Evolutionary conservation across 495 filamentous ascomycete species (phyloP).

Genomic region (Neurospora hispaniola): DNA sequence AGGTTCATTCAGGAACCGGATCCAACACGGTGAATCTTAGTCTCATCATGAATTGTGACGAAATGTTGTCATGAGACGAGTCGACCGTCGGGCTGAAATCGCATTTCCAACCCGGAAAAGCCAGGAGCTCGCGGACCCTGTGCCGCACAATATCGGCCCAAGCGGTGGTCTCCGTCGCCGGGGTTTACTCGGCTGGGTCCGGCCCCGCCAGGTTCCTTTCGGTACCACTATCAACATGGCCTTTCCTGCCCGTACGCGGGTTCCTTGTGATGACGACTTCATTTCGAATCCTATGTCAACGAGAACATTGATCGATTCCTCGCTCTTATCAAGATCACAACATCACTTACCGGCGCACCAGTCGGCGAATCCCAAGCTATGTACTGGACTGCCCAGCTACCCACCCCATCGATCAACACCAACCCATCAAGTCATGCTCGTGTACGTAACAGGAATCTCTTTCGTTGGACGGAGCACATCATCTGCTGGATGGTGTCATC

Average conservation of each 20-base stretch:
- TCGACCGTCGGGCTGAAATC: background rate
- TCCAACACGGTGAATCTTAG: background rate
- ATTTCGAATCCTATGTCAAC: background rate
- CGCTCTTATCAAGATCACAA: background rate
- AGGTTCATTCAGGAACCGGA: background rate
- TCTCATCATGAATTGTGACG: background rate
- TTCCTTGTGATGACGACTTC: background rate
- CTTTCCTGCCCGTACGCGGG: background rate
- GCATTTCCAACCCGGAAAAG: background rate
- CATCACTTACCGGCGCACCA: no score
- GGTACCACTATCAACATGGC: background rate
- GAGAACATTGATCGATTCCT: background rate
- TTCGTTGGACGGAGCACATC: background rate
- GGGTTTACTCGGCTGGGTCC: background rate
- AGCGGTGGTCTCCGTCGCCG: background rate
- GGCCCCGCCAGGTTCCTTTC: background rate
- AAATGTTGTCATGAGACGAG: background rate
- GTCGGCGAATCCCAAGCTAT: no score
- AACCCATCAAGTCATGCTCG: background rate
- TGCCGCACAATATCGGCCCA: background rate
- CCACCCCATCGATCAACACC: background rate
- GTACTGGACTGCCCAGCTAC: no score
- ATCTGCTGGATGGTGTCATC: background rate
- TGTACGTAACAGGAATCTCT: background rate
- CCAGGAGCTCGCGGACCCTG: background rate